Percentiles rank a stretch among this genome's conserved stretches.
phyloP scores from a whole-genome alignment of 1,139 yeast genomes.

The Yamadazyma epiphylla region DNA sequence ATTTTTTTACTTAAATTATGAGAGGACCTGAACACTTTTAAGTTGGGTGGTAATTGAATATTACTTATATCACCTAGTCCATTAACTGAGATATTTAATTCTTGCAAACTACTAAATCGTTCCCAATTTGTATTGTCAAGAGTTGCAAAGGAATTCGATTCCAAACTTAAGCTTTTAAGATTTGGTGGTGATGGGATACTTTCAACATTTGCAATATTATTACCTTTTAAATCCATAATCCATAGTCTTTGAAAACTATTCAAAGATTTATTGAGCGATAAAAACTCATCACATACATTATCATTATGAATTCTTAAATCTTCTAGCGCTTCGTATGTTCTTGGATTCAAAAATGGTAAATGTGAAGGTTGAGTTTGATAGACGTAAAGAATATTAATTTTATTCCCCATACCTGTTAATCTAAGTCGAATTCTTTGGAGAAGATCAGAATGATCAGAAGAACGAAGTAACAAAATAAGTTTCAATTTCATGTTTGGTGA shows the following conservation, averaged over 20 bases:
- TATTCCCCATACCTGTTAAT: background rate
- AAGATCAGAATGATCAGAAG: background rate
- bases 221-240: conserved; percentile 18
- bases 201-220: conserved; percentile 14
- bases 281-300: conserved; percentile 12
- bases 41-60: conserved; percentile 12
- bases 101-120: conserved; percentile 13
- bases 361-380: background rate
- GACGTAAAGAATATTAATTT: background rate
- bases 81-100: conserved; percentile 11
- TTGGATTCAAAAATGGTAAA: conserved; percentile 1
- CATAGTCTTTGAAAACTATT: conserved; percentile 7
- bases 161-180: conserved; percentile 12
- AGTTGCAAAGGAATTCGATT: conserved; percentile 13
- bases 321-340: conserved; percentile 12
- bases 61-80: conserved; percentile 13
- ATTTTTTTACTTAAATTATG: conserved; percentile 14
- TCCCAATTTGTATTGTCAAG: conserved; percentile 1
- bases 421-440: background rate
- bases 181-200: conserved; percentile 12
- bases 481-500: no score
- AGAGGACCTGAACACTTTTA: conserved; percentile 13
- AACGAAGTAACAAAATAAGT: no score
- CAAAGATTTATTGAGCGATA: conserved; percentile 6
- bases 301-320: conserved; percentile 19